Evolutionary conservation across 345 rosid species (phyloP).

Genomic region (Citrus mangshanensis): DNA sequence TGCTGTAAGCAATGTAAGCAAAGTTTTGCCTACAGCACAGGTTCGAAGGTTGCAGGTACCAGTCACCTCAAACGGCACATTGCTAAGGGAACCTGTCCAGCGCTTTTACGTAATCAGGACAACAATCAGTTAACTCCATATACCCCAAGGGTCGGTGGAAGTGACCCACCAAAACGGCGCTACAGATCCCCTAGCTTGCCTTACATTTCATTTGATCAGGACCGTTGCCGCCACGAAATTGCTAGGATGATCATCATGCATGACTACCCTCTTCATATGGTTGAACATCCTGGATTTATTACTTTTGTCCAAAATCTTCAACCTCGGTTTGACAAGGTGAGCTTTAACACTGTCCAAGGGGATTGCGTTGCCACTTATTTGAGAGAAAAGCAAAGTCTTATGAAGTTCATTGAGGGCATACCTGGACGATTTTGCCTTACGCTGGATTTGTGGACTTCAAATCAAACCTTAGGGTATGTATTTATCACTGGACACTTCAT

Average conservation of each 20-base stretch:
- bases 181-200: conserved; percentile 52
- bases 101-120: conserved; percentile 48
- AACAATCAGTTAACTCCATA: conserved; percentile 39
- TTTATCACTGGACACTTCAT: conserved; percentile 77
- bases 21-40: conserved; percentile 97
- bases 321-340: conserved; percentile 65
- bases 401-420: conserved; percentile 62
- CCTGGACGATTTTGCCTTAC: conserved; percentile 79
- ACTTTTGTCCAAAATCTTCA: conserved; percentile 77
- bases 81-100: conserved; percentile 82
- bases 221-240: conserved; percentile 71
- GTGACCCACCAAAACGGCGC: conserved; percentile 65
- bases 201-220: conserved; percentile 61
- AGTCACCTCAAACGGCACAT: conserved; percentile 95
- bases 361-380: conserved; percentile 86
- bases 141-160: conserved; percentile 49
- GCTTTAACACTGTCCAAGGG: conserved; percentile 79
- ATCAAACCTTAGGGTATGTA: conserved; percentile 64
- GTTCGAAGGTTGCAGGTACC: conserved; percentile 91
- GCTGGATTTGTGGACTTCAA: conserved; percentile 71
- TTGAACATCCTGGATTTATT: conserved; percentile 74
- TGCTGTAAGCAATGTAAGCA: conserved; percentile 92
- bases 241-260: conserved; percentile 86
- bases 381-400: conserved; percentile 72
- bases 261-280: conserved; percentile 90